Evolutionary conservation across 805 yeast genomes (phyloP), one percentile per base, ranked within the genome.

Genomic region (Millerago galiae): DNA sequence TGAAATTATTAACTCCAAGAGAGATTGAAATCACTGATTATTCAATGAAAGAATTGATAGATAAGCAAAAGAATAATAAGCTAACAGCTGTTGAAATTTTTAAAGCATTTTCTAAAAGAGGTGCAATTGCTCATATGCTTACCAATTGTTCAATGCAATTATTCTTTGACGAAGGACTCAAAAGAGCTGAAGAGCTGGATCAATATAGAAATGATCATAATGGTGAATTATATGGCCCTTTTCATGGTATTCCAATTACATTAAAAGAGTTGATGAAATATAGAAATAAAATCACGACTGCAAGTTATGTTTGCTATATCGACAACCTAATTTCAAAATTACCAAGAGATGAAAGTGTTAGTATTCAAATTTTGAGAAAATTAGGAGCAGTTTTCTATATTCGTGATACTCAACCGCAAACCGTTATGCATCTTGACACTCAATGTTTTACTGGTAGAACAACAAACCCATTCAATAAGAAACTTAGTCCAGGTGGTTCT

Each of bases 211-310:
- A 43, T 17, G 44, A 45, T 11, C 49, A 53, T 37, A 66, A 72
- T 44, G 79, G 78, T 24, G 63, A 73, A 48, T 65, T 80, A 3
- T 61, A 74, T 25, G 89, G 88, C 35, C 81, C 85, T 6, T 66
- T 82, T 49, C 88, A 81, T 52, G 88, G 88, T 21, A 57, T 81
- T 16, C 88, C 88, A 14, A 66, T 82, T 38, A 79, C 86, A 0
- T 60, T 81, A 37, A 82, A 81, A 54, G 88, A 82, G 56, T 82
- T 79, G 55, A 71, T 77, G 63, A 70, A 72, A 44, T 72, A 70
- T 53, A 72, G 68, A 43, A 81, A 76, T 31, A 74, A 70, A 46
- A 65, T 72, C 49, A 77, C 83, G 16, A 74, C 75, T 46, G 85
- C 80, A 18, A 75, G 82, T 21, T 78, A 76, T 61, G 84, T 79